A percentile compares a stretch with the other conserved stretches of the same genome.
Evolutionary conservation across 2,329 filamentous ascomycete species (phyloP).

Genomic region (Fusarium buharicum): DNA sequence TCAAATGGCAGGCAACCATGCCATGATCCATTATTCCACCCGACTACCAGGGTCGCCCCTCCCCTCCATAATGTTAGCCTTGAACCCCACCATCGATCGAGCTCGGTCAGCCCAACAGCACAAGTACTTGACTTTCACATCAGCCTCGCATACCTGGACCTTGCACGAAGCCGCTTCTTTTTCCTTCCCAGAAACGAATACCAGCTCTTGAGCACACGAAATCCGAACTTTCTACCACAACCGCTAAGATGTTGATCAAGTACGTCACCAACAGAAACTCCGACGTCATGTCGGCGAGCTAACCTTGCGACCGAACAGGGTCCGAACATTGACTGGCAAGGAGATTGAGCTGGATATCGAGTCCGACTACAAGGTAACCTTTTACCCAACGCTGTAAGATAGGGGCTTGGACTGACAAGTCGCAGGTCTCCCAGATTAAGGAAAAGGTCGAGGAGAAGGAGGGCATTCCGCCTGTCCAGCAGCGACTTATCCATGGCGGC

Average conservation of each 20-base stretch:
- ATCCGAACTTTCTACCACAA: constrained; percentile 4
- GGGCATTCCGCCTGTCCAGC: constrained; percentile 95
- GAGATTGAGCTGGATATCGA: constrained; percentile 99
- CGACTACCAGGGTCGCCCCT: constrained; percentile 32
- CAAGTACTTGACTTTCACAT: constrained; percentile 32
- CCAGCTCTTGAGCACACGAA: constrained; percentile 2
- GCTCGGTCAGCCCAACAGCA: constrained; percentile 34
- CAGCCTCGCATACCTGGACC: constrained; percentile 37
- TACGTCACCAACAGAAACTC: constrained; percentile 44
- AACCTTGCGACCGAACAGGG: constrained; percentile 64
- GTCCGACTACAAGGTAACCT: constrained; percentile 83
- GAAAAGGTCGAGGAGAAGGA: constrained; percentile 99
- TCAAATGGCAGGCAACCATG: constrained; percentile 13
- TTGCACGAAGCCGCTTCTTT: constrained; percentile 3
- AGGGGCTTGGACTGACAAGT: constrained; percentile 20
- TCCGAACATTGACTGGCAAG: constrained; percentile 97
- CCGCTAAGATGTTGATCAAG: constrained; percentile 62
- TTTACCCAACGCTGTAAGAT: neutral
- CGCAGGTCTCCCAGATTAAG: constrained; percentile 92
- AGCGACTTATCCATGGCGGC: constrained; percentile 93
- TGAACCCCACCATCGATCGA: constrained; percentile 41
- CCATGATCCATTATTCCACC: constrained; percentile 3
- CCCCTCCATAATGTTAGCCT: constrained; percentile 30
- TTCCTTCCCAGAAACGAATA: neutral
- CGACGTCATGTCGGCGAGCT: constrained; percentile 32